phyloP scores from a whole-genome alignment of 805 yeast genomes.

The Lachancea fermentati region DNA sequence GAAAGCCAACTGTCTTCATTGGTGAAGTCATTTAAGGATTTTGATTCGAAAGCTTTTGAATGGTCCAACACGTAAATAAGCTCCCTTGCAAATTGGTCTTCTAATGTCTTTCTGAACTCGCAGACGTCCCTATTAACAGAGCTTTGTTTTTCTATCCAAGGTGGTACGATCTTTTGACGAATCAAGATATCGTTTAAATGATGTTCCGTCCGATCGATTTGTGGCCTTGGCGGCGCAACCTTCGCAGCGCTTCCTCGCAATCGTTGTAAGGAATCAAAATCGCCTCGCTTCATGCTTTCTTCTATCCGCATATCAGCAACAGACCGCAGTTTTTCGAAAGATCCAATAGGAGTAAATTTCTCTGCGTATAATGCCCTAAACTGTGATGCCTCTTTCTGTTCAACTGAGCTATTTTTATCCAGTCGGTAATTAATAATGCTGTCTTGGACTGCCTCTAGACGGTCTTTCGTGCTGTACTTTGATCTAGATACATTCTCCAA shows the following conservation, averaged over 20 bases:
- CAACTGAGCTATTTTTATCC: conserved; percentile 21
- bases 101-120: conserved; percentile 42
- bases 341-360: conserved; percentile 41
- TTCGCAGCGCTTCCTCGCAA: conserved; percentile 56
- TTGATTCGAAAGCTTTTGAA: background rate
- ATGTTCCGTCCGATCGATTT: conserved; percentile 63
- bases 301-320: conserved; percentile 73
- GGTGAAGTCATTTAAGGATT: conserved; percentile 1
- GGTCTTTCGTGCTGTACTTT: conserved; percentile 25
- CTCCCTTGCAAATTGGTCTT: conserved; percentile 35
- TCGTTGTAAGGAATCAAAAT: conserved; percentile 49
- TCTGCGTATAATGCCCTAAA: conserved; percentile 61
- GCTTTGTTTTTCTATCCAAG: conserved; percentile 82
- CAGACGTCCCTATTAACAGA: conserved; percentile 45
- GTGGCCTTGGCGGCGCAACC: conserved; percentile 43
- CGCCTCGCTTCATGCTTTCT: conserved; percentile 67
- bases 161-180: conserved; percentile 75
- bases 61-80: conserved; percentile 10
- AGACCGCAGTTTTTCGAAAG: conserved; percentile 45
- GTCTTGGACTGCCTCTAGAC: conserved; percentile 60
- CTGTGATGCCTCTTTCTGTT: conserved; percentile 37
- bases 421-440: conserved; percentile 57
- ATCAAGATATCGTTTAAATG: conserved; percentile 72
- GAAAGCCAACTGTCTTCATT: conserved; percentile 11
- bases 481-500: conserved; percentile 23